Evolutionary conservation across 2,329 filamentous ascomycete genomes (phyloP), one percentile per base, ranked within the genome.

Genomic region (Calonectria honghensis): DNA sequence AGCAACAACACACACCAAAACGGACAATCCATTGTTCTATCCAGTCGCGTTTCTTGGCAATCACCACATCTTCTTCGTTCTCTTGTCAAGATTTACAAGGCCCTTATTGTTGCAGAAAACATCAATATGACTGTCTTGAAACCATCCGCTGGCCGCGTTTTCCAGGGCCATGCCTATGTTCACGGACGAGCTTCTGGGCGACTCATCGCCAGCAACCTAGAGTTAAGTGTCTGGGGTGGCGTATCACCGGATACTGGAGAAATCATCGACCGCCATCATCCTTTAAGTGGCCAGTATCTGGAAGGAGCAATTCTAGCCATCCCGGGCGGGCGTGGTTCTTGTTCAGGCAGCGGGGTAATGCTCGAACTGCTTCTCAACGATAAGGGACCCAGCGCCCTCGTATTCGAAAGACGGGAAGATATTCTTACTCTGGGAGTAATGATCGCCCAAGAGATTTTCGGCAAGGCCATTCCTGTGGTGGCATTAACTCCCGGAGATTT

Each of bases 141-240:
- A 11, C 45, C 45, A 48, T 48, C 45, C 11, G 3, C 45, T 48
- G 45, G 20, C 2, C 45, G n/a, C 45, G 45, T 48, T 48, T 48
- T 48, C 45, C 45, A 24, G 11, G 45, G 45, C n/a, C 45, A 48
- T 48, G n/a, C 50, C 41, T 73, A 73, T 35, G 68, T 72, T 31
- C 41, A 45, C 7, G 74, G 68, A 24, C 32, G 41, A n/a, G 31
- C 50, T 4, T 69, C 71, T 6, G 74, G 45, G 6, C 64, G 27
- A 13, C 54, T 75, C 2, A n/a, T 71, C 11, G 68, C 74, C 16
- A 69, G 63, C 1, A 57, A 71, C 31, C 54, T 75, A 2, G 68
- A 76, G 48, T 27, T 76, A 18, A 76, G 73, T 11, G 72, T 75
- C 37, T 73, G 69, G 75, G 73, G 66, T 9, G 75, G 73, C 2